phyloP scores from a whole-genome alignment of 495 filamentous ascomycete species.

The Annulohypoxylon moriforme region DNA sequence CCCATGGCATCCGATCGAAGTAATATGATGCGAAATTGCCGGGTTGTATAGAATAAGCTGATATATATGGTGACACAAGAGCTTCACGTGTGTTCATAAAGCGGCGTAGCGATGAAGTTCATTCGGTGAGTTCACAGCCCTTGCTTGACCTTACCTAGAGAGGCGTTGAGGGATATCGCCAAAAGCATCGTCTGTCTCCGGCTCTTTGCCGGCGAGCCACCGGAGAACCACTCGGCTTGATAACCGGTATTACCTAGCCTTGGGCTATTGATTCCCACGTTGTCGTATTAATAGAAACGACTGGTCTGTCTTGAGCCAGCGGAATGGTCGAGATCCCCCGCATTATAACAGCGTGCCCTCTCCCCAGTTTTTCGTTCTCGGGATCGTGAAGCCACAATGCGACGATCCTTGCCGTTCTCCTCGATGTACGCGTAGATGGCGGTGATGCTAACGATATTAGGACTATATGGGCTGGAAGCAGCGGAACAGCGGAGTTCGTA shows the following conservation, averaged over 20 bases:
- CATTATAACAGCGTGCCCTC: not conserved
- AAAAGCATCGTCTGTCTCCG: not conserved
- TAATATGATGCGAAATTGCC: constrained; percentile 11
- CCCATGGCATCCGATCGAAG: not conserved
- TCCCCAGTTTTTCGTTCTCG: not conserved
- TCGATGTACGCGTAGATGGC: not conserved
- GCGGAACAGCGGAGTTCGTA: not conserved
- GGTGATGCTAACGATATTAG: not conserved
- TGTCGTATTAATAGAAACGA: constrained; percentile 10
- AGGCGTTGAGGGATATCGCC: not conserved
- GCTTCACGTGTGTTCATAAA: constrained; percentile 12
- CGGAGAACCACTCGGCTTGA: constrained; percentile 1
- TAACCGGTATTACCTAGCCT: constrained; percentile 3
- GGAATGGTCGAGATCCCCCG: not conserved
- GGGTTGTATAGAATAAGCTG: constrained; percentile 26
- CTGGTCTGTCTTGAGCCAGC: not conserved
- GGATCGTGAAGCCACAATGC: not conserved
- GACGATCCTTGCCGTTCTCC: not conserved
- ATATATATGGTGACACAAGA: constrained; percentile 26
- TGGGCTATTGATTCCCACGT: not conserved
- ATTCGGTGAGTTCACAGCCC: constrained; percentile 11
- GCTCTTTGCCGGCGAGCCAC: not conserved
- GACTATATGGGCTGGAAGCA: not conserved
- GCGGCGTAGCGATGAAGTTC: not conserved
- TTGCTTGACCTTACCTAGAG: not conserved